phyloP scores from a whole-genome alignment of 495 filamentous ascomycete genomes.

The Penicillium diatomitis region DNA sequence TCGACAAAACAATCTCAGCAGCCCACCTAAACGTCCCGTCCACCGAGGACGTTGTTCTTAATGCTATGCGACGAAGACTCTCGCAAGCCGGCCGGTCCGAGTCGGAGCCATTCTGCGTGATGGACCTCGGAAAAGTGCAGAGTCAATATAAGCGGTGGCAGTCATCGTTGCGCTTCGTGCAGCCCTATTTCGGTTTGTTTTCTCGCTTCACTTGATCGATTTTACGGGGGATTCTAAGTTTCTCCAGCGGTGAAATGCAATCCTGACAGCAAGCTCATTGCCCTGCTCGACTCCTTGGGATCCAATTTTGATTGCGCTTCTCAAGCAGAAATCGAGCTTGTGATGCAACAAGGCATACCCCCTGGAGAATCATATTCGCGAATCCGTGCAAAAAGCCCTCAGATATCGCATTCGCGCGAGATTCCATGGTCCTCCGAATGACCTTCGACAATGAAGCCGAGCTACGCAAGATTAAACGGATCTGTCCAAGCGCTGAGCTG shows the following conservation, averaged over 20 bases:
- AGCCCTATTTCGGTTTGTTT: not conserved
- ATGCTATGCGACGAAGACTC: not conserved
- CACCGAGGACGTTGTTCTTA: not conserved
- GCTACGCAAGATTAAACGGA: not conserved
- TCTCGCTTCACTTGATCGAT: not conserved
- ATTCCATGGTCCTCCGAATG: not conserved
- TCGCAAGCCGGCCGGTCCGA: not conserved
- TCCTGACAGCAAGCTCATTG: not conserved
- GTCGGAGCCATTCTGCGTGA: not conserved
- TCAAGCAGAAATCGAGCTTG: not conserved
- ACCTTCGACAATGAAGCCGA: not conserved
- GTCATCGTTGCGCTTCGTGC: not conserved
- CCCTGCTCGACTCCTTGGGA: not conserved
- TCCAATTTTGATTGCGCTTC: not conserved
- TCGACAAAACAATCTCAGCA: too few relatives aligned
- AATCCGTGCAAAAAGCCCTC: not conserved
- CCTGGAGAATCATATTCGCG: not conserved
- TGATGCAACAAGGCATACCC: not conserved
- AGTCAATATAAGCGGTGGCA: not conserved
- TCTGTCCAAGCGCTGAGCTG: not conserved
- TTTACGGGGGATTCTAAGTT: not conserved
- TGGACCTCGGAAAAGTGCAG: not conserved
- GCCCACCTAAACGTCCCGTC: too few relatives aligned
- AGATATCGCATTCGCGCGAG: not conserved
- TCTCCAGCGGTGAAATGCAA: not conserved